phyloP scores from a whole-genome alignment of 2,329 filamentous ascomycete species.

The Exophiala mesophila region DNA sequence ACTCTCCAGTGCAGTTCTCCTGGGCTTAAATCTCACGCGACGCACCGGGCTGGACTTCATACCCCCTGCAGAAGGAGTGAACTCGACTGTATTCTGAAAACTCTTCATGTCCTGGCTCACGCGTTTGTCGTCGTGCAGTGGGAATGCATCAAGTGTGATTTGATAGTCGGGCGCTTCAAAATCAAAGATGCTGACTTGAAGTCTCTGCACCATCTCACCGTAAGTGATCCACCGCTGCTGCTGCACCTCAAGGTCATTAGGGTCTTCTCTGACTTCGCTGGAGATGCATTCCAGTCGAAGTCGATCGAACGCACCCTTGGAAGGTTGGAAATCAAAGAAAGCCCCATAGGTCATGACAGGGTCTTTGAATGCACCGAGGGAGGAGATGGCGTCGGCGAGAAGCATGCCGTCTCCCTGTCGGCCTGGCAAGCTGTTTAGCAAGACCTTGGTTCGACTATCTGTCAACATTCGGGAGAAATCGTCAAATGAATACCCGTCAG shows the following conservation, averaged over 20 bases:
- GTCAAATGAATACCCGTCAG: slow-evolving; percentile 31
- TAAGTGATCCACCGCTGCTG: slow-evolving; percentile 23
- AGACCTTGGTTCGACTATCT: slow-evolving; percentile 32
- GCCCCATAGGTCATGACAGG: slow-evolving; percentile 35
- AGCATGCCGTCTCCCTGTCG: slow-evolving; percentile 21
- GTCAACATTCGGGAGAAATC: slow-evolving; percentile 40
- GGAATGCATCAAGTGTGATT: slow-evolving; percentile 21
- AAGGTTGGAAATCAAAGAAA: slow-evolving; percentile 37
- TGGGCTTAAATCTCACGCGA: slow-evolving; percentile 16
- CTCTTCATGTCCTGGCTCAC: slow-evolving; percentile 13
- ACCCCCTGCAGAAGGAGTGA: slow-evolving; percentile 16
- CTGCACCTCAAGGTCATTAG: slow-evolving; percentile 12
- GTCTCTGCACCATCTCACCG: slow-evolving; percentile 36
- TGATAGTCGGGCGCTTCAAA: slow-evolving; percentile 30
- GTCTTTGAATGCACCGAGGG: slow-evolving; percentile 23
- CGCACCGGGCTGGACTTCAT: slow-evolving; percentile 17
- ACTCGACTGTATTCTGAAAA: slow-evolving; percentile 22
- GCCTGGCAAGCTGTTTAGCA: slow-evolving; percentile 26
- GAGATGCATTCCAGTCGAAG: slow-evolving; percentile 34
- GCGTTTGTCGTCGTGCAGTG: slow-evolving; percentile 15
- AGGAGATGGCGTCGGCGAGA: slow-evolving; percentile 30
- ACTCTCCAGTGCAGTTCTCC: slow-evolving; percentile 8
- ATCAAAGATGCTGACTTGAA: slow-evolving; percentile 38
- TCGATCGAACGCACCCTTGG: slow-evolving; percentile 22
- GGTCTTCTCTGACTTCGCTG: slow-evolving; percentile 6